Percentiles rank a stretch among this genome's conserved stretches.
These are phyloP conservation scores for Lasiodiplodia citricola DNA, from an alignment of 2,329 filamentous ascomycete species.

Conservation along the genomic window DNA sequence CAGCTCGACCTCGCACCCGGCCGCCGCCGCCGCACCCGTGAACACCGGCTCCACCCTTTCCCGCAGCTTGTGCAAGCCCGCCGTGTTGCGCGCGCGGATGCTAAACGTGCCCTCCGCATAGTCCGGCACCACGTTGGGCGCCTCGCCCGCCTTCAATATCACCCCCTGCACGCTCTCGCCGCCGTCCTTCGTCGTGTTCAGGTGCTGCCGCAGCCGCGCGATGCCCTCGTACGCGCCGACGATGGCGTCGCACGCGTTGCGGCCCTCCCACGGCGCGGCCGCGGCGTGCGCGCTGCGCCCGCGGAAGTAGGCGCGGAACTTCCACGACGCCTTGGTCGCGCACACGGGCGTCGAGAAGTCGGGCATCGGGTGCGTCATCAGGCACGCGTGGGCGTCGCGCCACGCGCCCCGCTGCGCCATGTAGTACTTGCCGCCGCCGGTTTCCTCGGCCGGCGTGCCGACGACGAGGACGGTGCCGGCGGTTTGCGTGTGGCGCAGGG, in stretches of 20 bases:
- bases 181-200: constrained; percentile 31
- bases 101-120: constrained; percentile 45
- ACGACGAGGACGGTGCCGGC: constrained; percentile 46
- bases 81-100: constrained; percentile 40
- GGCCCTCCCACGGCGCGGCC: constrained; percentile 36
- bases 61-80: constrained; percentile 37
- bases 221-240: constrained; percentile 32
- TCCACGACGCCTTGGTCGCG: constrained; percentile 47
- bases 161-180: constrained; percentile 46
- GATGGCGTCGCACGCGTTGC: constrained; percentile 42
- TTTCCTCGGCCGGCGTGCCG: constrained; percentile 55
- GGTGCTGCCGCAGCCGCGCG: constrained; percentile 47
- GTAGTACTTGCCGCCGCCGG: constrained; percentile 54
- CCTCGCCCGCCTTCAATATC: constrained; percentile 38
- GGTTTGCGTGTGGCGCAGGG: constrained; percentile 36
- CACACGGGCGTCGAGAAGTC: constrained; percentile 56
- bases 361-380: constrained; percentile 46
- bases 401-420: constrained; percentile 53
- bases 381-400: constrained; percentile 38
- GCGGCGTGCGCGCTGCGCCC: constrained; percentile 45
- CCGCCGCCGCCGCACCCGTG: constrained; percentile 54
- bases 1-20: constrained; percentile 43
- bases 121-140: constrained; percentile 48
- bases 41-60: constrained; percentile 50
- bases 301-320: constrained; percentile 46